Evolutionary conservation across 2,329 filamentous ascomycete genomes (phyloP), one percentile per base, ranked within the genome.

Genomic region (Diaporthe nobilis): DNA sequence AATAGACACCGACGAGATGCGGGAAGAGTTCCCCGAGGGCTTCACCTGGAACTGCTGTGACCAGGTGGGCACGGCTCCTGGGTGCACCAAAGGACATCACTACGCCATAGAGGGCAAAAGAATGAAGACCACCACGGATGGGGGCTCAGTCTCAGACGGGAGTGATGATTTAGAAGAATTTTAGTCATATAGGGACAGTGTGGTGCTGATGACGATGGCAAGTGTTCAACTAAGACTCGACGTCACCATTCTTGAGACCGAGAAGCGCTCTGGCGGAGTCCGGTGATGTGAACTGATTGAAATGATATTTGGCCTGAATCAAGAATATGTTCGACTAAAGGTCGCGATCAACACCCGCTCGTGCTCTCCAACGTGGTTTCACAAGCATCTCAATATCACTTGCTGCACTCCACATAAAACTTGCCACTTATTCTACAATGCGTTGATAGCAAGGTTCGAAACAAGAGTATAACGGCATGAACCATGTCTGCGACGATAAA

Each of bases 31-130:
- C 47, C 80, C 81, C 0, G 78, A 82, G 13, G 80, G 80, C 39
- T 82, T 83, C 75, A 42, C 73, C 15, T 84, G 82, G 83, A 39
- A 51, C 25, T 84, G 82, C 68, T 83, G 82, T 72, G 67, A 78
- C 1, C 49, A 79, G 31, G 34, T 20, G 8, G 77, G 76, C 12
- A 61, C 67, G 5, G 53, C 49, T 13, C n/a, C 17, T n/a, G 74
- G 77, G 6, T 78, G 78, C 73, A 73, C 37, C 28, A 57, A 63
- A 4, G 76, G 77, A 2, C 63, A 37, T 15, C 77, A 79, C 65
- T 51, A 63, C n/a, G 72, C 74, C 22, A 58, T 71, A 6, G 67
- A 58, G 37, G 51, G 67, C 25, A 60, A 71, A 13, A 71, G 53
- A 20, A 60, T 71, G 53, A 71, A 71, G 53, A 12, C 10, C 51